Percentiles rank a stretch among this genome's conserved stretches.
These are phyloP conservation scores for Cenchrus americanus DNA, from an alignment of 176 grass and related monocot genomes.

Conservation along the genomic window DNA sequence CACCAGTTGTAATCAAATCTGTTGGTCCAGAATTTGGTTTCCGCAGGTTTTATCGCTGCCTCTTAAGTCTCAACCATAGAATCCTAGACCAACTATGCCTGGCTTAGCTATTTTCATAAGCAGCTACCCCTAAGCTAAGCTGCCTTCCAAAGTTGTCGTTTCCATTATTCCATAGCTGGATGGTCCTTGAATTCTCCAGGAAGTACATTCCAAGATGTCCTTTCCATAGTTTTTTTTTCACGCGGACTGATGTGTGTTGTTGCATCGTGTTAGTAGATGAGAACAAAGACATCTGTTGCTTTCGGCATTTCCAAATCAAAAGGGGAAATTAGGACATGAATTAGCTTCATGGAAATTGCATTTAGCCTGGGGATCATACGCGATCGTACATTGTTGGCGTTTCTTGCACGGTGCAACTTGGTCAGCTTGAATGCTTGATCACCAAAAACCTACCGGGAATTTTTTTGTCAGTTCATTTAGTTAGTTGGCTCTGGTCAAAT, in stretches of 20 bases:
- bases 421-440: too few relatives aligned
- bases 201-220: not conserved
- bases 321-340: not conserved
- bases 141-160: conserved; percentile 2
- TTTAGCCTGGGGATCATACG: not conserved
- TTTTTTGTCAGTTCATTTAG: not conserved
- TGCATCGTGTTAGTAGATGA: not conserved
- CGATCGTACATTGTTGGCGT: not conserved
- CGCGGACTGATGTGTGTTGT: not conserved
- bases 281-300: not conserved
- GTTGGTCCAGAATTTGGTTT: not conserved
- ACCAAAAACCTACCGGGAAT: not conserved
- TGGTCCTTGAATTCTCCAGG: not conserved
- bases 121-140: not conserved
- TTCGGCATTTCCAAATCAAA: not conserved
- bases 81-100: not conserved
- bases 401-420: not conserved
- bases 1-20: not conserved
- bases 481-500: not conserved
- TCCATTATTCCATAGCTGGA: conserved; percentile 14
- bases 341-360: not conserved
- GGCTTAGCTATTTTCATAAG: not conserved
- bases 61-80: not conserved
- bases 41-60: conserved; percentile 3
- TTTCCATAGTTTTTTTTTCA: conserved; percentile 3